A percentile compares a stretch with the other conserved stretches of the same genome.
Conservation (phyloP, 2,329 filamentous ascomycete genomes). For the Cladorrhinum sp. region DNA sequence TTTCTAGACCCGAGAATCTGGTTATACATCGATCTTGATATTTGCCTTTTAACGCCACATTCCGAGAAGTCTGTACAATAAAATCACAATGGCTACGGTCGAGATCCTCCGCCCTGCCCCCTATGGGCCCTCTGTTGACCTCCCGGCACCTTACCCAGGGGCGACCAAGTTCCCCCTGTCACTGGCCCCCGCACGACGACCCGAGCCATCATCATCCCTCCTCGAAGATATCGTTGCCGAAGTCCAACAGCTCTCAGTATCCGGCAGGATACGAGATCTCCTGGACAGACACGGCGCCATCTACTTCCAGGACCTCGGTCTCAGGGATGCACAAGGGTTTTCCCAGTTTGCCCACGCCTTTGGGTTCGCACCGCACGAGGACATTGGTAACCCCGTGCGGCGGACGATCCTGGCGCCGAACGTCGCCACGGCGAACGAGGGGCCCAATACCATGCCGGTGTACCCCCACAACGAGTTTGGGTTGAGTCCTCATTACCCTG, state of each 20-base stretch:
- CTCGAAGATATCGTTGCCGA: conserved; percentile 11
- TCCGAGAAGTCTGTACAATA: not conserved
- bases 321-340: conserved; percentile 26
- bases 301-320: conserved; percentile 27
- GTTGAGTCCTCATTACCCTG: conserved; percentile 28
- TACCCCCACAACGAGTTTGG: conserved; percentile 31
- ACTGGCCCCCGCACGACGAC: not conserved
- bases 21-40: not conserved
- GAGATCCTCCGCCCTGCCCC: conserved; percentile 10
- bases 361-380: conserved; percentile 27
- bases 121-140: conserved; percentile 13
- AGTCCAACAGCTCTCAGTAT: conserved; percentile 13
- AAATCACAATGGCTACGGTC: not conserved
- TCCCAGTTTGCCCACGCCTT: conserved; percentile 29
- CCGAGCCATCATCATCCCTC: not conserved
- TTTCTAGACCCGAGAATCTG: not conserved
- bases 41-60: not conserved
- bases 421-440: conserved; percentile 31
- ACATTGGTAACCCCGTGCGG: conserved; percentile 29
- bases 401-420: conserved; percentile 28
- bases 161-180: conserved; percentile 12
- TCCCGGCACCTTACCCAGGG: conserved; percentile 14
- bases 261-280: conserved; percentile 14
- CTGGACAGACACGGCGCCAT: conserved; percentile 25
- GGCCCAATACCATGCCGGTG: conserved; percentile 27